Conservation (phyloP, 2,329 filamentous ascomycete species). For the Phaeophleospora eucalypticola region DNA sequence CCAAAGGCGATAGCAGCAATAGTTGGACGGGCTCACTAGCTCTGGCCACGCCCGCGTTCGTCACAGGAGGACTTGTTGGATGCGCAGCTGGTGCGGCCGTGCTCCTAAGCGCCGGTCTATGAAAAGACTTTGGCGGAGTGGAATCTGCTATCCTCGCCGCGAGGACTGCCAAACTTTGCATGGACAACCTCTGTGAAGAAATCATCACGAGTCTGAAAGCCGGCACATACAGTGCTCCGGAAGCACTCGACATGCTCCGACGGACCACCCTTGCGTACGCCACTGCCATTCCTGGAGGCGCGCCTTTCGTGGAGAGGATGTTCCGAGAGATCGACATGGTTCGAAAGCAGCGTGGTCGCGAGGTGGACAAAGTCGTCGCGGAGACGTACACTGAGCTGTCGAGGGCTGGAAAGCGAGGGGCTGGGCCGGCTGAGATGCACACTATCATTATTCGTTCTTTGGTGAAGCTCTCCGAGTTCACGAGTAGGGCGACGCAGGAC, state of each 20-base stretch:
- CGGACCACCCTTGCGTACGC: constrained; percentile 29
- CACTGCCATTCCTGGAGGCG: constrained; percentile 25
- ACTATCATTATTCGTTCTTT: constrained; percentile 22
- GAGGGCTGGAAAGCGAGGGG: constrained; percentile 19
- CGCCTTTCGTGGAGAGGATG: constrained; percentile 23
- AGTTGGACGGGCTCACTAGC: constrained; percentile 9
- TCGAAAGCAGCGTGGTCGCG: constrained; percentile 22
- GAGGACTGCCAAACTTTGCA: constrained; percentile 22
- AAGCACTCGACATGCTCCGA: constrained; percentile 29
- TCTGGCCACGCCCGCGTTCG: constrained; percentile 21
- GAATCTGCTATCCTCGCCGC: constrained; percentile 27
- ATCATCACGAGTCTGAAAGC: constrained; percentile 25
- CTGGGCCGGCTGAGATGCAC: constrained; percentile 19
- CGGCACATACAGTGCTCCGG: constrained; percentile 28
- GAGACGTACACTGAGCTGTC: constrained; percentile 22
- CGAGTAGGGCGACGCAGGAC: constrained; percentile 23
- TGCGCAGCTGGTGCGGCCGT: constrained; percentile 27
- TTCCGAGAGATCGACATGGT: constrained; percentile 28
- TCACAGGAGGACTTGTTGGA: constrained; percentile 28
- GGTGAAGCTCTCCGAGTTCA: constrained; percentile 22
- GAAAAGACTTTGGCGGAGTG: constrained; percentile 24
- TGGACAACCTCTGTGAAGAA: constrained; percentile 29
- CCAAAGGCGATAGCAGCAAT: background rate
- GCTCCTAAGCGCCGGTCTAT: constrained; percentile 25
- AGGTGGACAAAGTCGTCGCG: constrained; percentile 24